Base-by-base conservation (phyloP, 2,329 filamentous ascomycete species). In the Metarhizium brunneum region DNA sequence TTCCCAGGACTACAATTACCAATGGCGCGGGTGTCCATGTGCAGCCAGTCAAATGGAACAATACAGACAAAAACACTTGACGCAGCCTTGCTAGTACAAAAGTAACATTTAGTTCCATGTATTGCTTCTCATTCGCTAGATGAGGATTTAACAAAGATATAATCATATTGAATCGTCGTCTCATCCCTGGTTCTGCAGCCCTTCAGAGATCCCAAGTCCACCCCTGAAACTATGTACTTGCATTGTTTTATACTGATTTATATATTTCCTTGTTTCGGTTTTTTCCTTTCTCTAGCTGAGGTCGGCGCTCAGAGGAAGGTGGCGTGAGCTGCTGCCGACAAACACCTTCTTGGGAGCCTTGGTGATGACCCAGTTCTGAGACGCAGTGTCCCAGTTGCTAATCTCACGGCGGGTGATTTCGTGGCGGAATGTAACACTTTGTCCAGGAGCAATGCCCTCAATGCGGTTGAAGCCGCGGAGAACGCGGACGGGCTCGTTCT, bases 391-490 rank as follows among this genome's bases (percentile, higher is more conserved):
- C 92, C 92, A 96, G 74, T 91, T 94, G 68, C 86, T 90, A 55
- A 96, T 62, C 66, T 96, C 92, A 56, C 90, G 84, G 43, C 92
- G 81, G 6, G 85, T 91, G 55, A 96, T 71, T 16, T 84, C 79
- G 0, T 82, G 84, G 1, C 70, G 76, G 75, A 94, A 95, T 2
- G 77, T 81, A 3, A 74, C 77, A 53, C 79, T 83, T 69, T 83
- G 69, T n/a, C 89, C 90, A 0, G 89, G 80, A 4, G 80, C 76
- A 59, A 96, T 84, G 52, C 76, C 78, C 59, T 72, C 68, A 57
- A 96, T 70, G 50, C 90, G 83, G 57, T 95, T 88, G 65, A 96
- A 97, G 48, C 86, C 86, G 58, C 92, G 85, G 14, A 97, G 83
- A 2, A 84, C 76, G 30, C 79, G 73, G 3, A 75, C 71, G 3